Evolutionary conservation across 1,139 yeast species (phyloP).

Genomic region (Zygosaccharomyces pseudobailii): DNA sequence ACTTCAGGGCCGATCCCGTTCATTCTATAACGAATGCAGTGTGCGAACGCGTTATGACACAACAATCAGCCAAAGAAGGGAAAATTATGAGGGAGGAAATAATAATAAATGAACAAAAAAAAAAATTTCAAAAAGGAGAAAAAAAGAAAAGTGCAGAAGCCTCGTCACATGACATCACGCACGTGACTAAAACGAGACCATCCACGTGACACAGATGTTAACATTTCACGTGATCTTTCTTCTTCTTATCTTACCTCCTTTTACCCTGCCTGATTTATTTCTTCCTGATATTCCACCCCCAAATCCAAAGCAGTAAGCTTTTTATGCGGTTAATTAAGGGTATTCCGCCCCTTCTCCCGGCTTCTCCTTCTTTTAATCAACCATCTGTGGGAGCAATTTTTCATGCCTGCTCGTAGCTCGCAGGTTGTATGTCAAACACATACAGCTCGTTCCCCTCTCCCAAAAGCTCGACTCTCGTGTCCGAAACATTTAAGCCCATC

Average conservation of each 20-base stretch:
- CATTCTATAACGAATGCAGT: too few species aligned
- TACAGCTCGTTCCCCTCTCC: conserved; percentile 4
- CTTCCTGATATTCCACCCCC: not conserved
- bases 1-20: too few species aligned
- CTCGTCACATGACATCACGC: too few species aligned
- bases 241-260: not conserved
- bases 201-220: not conserved
- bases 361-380: not conserved
- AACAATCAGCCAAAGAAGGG: not conserved
- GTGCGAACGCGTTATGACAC: not conserved
- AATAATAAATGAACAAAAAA: too few species aligned
- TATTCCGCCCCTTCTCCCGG: not conserved
- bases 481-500: not conserved
- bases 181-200: too few species aligned
- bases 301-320: not conserved
- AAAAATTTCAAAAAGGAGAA: too few species aligned
- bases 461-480: not conserved
- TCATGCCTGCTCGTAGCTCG: not conserved
- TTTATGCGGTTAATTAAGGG: not conserved
- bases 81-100: too few species aligned
- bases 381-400: not conserved
- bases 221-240: not conserved
- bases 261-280: not conserved
- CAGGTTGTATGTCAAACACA: not conserved
- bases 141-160: not conserved